phyloP scores from a whole-genome alignment of 768 basidiomycete genomes.

The Asterophora lycoperdoides region DNA sequence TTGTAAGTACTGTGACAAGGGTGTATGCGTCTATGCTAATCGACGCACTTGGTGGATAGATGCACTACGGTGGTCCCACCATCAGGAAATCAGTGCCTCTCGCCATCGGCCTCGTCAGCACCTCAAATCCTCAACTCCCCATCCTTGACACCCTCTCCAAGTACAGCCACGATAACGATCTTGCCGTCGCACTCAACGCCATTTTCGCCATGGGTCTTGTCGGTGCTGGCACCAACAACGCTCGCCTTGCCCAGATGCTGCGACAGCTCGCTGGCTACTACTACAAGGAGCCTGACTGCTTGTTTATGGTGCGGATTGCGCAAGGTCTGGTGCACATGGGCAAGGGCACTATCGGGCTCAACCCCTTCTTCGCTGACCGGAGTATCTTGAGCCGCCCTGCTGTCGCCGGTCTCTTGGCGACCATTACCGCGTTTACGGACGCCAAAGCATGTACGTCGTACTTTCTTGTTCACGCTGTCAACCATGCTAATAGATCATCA shows the following conservation, averaged over 20 bases:
- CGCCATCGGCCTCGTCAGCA: conserved; percentile 89
- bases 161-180: conserved; percentile 98
- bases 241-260: conserved; percentile 95
- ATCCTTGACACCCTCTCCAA: conserved; percentile 97
- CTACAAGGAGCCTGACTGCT: conserved; percentile 92
- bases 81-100: conserved; percentile 93
- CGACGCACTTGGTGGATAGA: conserved; percentile 44
- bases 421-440: conserved; percentile 89
- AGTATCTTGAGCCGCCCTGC: conserved; percentile 86
- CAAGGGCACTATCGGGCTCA: conserved; percentile 95
- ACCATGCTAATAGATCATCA: background rate
- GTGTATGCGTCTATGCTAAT: conserved; percentile 1
- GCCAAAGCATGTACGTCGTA: conserved; percentile 80
- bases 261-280: conserved; percentile 97
- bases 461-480: background rate
- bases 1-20: conserved; percentile 47
- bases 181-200: conserved; percentile 93
- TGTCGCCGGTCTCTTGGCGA: conserved; percentile 84
- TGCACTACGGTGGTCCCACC: conserved; percentile 95
- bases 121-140: conserved; percentile 92
- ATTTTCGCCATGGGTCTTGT: conserved; percentile 99
- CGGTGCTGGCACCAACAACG: conserved; percentile 98
- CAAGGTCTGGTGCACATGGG: conserved; percentile 99
- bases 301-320: conserved; percentile 94
- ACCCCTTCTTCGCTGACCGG: conserved; percentile 94